A percentile compares a stretch with the other conserved stretches of the same genome.
These are phyloP conservation scores for Heterobasidion occidentale DNA, from an alignment of 1,284 basidiomycete species.

Conservation along the genomic window DNA sequence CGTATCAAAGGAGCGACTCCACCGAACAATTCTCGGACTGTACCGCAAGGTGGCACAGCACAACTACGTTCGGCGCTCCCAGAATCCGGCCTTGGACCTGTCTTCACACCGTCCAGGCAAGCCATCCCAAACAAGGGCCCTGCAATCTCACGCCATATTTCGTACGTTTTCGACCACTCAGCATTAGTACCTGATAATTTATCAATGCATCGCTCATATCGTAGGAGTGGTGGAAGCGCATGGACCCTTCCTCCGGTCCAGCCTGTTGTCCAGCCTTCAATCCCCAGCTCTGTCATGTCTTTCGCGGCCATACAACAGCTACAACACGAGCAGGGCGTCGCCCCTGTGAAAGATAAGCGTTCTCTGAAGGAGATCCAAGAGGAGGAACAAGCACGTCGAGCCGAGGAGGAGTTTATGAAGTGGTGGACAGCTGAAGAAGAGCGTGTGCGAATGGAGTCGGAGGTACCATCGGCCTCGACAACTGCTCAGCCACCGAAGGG, in stretches of 20 bases:
- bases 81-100: slow-evolving; percentile 42
- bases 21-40: neutral
- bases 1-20: neutral
- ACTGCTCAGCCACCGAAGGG: neutral
- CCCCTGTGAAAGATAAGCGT: slow-evolving; percentile 40
- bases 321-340: slow-evolving; percentile 49
- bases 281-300: slow-evolving; percentile 40
- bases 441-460: slow-evolving; percentile 38
- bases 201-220: neutral
- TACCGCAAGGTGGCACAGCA: neutral
- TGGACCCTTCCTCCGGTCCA: slow-evolving; percentile 51
- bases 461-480: neutral
- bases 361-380: slow-evolving; percentile 80
- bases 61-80: slow-evolving; percentile 8
- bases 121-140: slow-evolving; percentile 20
- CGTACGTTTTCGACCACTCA: slow-evolving; percentile 31
- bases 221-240: slow-evolving; percentile 33
- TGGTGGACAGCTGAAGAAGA: slow-evolving; percentile 87
- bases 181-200: neutral
- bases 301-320: slow-evolving; percentile 79
- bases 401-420: slow-evolving; percentile 71
- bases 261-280: slow-evolving; percentile 30
- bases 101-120: slow-evolving; percentile 50
- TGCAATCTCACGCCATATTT: slow-evolving; percentile 30
- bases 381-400: slow-evolving; percentile 61